Evolutionary conservation across 805 yeast genomes (phyloP).

Genomic region (Myxozyma geophila): DNA sequence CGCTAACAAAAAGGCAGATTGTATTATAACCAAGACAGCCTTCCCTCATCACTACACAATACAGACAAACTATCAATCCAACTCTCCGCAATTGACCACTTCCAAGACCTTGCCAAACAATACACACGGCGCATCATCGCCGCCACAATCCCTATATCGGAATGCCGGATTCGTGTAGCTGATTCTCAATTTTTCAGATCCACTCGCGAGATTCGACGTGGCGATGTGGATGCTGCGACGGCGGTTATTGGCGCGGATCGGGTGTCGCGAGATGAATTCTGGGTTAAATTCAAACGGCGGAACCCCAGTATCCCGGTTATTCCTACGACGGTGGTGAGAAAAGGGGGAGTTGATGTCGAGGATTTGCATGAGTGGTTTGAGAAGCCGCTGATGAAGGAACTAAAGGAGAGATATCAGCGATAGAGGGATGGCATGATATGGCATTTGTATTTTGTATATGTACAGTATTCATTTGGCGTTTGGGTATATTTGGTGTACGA

Average conservation of each 20-base stretch:
- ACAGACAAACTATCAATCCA: constrained; percentile 16
- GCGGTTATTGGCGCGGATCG: constrained; percentile 14
- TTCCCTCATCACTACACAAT: constrained; percentile 4
- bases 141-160: constrained; percentile 18
- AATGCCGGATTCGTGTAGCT: constrained; percentile 24
- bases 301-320: constrained; percentile 6
- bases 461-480: neutral
- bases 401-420: constrained; percentile 4
- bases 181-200: constrained; percentile 7
- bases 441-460: neutral
- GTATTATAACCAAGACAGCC: constrained; percentile 18
- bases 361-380: constrained; percentile 14
- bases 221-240: constrained; percentile 27
- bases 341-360: neutral
- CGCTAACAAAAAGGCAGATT: constrained; percentile 7
- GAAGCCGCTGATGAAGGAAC: constrained; percentile 11
- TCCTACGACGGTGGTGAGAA: constrained; percentile 3
- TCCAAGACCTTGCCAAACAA: constrained; percentile 17
- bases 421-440: neutral
- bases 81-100: constrained; percentile 10
- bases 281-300: constrained; percentile 10
- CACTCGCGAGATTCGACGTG: neutral
- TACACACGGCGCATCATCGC: constrained; percentile 23
- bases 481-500: neutral
- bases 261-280: constrained; percentile 3